phyloP scores from a whole-genome alignment of 148 eudicot species.

The Rheum nobile region DNA sequence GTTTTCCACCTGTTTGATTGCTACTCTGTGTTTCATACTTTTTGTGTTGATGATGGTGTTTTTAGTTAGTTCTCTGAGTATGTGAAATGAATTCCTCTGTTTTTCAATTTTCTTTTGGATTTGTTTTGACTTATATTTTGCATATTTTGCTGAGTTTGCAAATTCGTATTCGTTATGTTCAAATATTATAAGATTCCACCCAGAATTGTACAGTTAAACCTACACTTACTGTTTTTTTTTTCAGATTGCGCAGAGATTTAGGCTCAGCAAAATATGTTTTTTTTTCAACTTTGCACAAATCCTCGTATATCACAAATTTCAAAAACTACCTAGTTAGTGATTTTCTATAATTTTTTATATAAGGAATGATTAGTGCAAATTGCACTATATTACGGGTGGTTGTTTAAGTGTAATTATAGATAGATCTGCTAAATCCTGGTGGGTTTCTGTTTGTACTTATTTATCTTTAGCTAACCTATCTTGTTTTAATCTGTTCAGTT shows the following conservation, averaged over 20 bases:
- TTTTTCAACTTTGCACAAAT: too few relatives aligned
- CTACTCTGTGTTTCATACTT: not conserved
- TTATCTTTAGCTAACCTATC: not conserved
- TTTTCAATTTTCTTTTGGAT: not conserved
- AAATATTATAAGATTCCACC: not conserved
- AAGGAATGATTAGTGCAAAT: not conserved
- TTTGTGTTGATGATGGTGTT: too few relatives aligned
- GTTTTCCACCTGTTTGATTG: not conserved
- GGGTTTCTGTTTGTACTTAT: not conserved
- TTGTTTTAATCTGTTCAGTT: not conserved
- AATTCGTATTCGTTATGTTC: not conserved
- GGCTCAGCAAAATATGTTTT: too few relatives aligned
- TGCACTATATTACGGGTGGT: not conserved
- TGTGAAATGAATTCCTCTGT: not conserved
- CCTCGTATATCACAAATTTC: too few relatives aligned
- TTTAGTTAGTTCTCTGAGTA: not conserved
- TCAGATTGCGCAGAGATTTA: too few relatives aligned
- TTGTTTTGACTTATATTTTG: not conserved
- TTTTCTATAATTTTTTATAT: not conserved
- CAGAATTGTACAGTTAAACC: too few relatives aligned
- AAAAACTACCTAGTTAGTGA: too few relatives aligned
- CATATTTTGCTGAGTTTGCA: not conserved
- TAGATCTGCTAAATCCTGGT: not conserved
- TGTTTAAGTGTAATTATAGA: not conserved
- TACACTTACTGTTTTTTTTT: too few relatives aligned